Conservation (phyloP, 768 basidiomycete genomes). For the Mycena latifolia region DNA sequence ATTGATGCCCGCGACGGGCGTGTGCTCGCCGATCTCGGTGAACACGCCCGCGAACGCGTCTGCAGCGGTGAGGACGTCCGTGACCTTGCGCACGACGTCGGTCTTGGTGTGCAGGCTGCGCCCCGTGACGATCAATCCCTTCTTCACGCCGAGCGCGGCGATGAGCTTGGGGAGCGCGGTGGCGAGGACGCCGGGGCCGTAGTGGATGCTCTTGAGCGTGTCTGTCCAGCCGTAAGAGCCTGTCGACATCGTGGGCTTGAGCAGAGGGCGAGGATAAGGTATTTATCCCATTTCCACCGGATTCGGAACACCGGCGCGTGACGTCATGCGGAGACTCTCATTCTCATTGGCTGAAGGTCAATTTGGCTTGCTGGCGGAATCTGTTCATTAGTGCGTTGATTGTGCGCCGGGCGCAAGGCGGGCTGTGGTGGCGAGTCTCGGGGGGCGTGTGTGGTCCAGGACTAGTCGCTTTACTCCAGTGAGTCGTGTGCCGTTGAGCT, state of each 20-base stretch:
- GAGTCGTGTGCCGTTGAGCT: too few species aligned
- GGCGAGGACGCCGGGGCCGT: slow-evolving; percentile 75
- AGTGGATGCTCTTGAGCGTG: slow-evolving; percentile 75
- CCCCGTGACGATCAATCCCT: slow-evolving; percentile 80
- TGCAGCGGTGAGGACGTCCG: slow-evolving; percentile 65
- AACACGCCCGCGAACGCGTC: slow-evolving; percentile 78
- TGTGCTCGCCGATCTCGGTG: slow-evolving; percentile 79
- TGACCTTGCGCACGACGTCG: slow-evolving; percentile 68
- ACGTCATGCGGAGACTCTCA: too few species aligned
- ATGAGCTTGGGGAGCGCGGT: slow-evolving; percentile 77
- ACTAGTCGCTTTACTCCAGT: too few species aligned
- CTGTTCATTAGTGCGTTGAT: too few species aligned
- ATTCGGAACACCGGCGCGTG: too few species aligned
- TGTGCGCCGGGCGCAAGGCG: too few species aligned
- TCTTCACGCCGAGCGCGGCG: slow-evolving; percentile 64
- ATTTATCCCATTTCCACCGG: too few species aligned
- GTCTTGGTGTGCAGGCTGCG: slow-evolving; percentile 79
- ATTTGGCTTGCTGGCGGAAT: too few species aligned
- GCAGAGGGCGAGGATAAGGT: too few species aligned
- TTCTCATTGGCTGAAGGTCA: too few species aligned
- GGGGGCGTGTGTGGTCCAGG: too few species aligned
- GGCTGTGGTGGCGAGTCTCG: too few species aligned
- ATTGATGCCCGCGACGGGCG: slow-evolving; percentile 75
- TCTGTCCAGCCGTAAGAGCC: slow-evolving; percentile 79
- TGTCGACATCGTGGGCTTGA: slow-evolving; percentile 25